Base-by-base conservation (phyloP, 306 rosid genomes). In the Cajanus cajan region DNA sequence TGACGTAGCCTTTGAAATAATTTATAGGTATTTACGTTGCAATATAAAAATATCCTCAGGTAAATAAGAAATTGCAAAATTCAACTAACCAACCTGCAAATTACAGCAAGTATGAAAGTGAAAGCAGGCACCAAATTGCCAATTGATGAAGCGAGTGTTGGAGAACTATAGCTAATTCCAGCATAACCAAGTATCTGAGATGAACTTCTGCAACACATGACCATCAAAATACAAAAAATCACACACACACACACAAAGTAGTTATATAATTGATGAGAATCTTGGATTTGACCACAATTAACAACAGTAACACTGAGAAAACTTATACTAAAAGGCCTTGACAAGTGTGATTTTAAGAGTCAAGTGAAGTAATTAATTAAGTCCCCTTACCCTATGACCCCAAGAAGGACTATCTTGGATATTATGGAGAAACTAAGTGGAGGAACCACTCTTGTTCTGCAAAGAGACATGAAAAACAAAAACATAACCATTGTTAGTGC, bases 101-200 rank as follows among this genome's bases (percentile, higher is more conserved):
- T 22, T 51, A 94, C 62, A 77, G 98, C 97, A 36, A 94, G 87
- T 18, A 92, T 79, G 90, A 94, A 92, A 70, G 97, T 90, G 86
- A 92, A 90, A 77, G 97, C 97, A 73, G 98, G 97, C 72, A 92
- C 92, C 22, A 94, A 78, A 77, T 90, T 92, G 81, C 89, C 86
- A 68, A 94, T 94, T 65, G 98, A 91, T 8, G 98, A 94, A 78
- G 98, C 84, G 81, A 94, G 98, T 3, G 97, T 85, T 8, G 98
- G 98, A 82, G 97, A 94, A 76, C 98, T 88, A 47, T 62, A 87
- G 69, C 39, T 89, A 82, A 92, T 87, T 21, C 93, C 93, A 8
- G 90, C 87, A 71, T 83, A 90, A 59, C 93, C 97, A 84, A 94
- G 58, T 9, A 90, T 77, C 86, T 90, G 97, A 44, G 95, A 90